A percentile compares a stretch with the other conserved stretches of the same genome.
phyloP scores from a whole-genome alignment of 345 rosid genomes.

The Citrus australasica region DNA sequence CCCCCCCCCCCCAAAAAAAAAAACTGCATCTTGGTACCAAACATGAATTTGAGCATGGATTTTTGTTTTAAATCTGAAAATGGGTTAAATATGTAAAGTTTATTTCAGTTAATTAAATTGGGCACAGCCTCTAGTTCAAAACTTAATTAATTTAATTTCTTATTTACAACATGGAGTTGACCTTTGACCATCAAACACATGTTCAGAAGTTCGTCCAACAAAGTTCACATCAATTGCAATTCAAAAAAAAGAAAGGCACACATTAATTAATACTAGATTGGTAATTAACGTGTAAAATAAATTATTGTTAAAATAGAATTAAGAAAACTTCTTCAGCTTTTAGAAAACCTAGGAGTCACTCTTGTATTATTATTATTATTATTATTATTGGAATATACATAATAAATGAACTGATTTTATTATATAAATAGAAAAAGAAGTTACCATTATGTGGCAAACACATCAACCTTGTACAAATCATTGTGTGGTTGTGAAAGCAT shows the following conservation, averaged over 20 bases:
- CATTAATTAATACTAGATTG: no score
- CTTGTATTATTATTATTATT: no score
- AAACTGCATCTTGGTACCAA: no score
- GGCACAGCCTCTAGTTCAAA: not conserved
- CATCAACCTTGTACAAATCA: no score
- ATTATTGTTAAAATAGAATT: no score
- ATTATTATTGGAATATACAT: no score
- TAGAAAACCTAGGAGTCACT: not conserved
- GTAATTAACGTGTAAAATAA: not conserved
- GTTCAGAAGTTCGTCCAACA: not conserved
- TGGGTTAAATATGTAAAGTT: not conserved
- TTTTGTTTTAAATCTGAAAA: not conserved
- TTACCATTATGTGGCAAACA: no score
- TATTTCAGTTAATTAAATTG: not conserved
- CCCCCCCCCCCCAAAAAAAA: no score
- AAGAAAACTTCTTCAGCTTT: not conserved
- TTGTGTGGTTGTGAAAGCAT: no score
- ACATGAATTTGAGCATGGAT: no score
- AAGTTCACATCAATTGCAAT: not conserved
- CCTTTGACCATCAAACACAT: constrained; percentile 10
- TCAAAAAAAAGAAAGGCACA: not conserved
- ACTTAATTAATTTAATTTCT: constrained; percentile 3
- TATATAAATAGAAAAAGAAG: no score
- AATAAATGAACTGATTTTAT: no score
- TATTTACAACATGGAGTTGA: constrained; percentile 8